Base-by-base conservation (phyloP, 2,329 filamentous ascomycete species). In the Aspergillus cejpii region DNA sequence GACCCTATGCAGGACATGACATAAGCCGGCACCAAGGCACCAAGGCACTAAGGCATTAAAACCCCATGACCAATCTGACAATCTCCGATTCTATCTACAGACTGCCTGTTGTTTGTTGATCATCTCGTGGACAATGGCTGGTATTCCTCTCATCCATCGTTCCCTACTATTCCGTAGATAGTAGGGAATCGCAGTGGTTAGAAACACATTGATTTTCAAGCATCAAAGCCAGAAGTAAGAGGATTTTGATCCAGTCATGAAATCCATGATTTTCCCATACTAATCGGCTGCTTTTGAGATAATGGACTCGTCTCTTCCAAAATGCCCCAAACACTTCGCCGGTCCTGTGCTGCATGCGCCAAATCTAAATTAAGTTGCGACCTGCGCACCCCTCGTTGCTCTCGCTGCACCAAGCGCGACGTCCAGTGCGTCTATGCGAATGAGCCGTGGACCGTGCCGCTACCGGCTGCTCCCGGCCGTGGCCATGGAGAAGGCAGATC, bases 301-400 rank as follows among this genome's bases (percentile, higher is more conserved):
- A 27, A 1, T 10, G 4, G 24, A 27, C 24, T 6, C 12, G 24
- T 29, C 27, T 3, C 27, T 29, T 5, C 19, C 42, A 60, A 49
- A 46, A 80, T 80, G 76, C 74, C 72, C 57, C 66, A 64, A 51
- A 77, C 75, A n/a, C 75, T 80, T 44, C 75, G 77, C 34, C 64
- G 77, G 51, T 79, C 77, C 6, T 80, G 77, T 62, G 66, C 68
- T 51, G 71, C 76, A 12, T 80, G 77, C 54, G 76, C 75, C 33
- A 77, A 70, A 54, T 68, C 74, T 3, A 80, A 80, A 53, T 69
- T 75, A 49, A 71, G 74, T 47, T 80, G 77, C 58, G 76, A 80
- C 54, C 71, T 80, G 14, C 66, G 65, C 23, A 75, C 69, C 1
- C 77, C 77, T 3, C 68, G 64, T 40, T 80, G 77, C 60, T 77